Base-by-base conservation (phyloP, 768 basidiomycete genomes). In the Lentinula detonsa region DNA sequence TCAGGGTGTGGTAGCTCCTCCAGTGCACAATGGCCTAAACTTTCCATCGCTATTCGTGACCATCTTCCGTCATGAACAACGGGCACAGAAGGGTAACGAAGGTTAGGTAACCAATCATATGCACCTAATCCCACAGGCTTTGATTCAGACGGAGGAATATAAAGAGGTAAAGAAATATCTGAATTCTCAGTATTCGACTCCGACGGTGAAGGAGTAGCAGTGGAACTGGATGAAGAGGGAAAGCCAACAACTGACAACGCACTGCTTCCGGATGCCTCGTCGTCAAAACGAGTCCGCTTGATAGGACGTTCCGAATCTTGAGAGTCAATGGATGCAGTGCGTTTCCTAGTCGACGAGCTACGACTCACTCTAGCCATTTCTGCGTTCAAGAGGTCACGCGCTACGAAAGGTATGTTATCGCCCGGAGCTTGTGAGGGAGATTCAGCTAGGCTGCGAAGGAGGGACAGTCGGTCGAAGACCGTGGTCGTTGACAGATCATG, bases 1-100 rank as follows among this genome's bases (percentile, higher is more conserved):
- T 46, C 48, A 42, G 59, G 59, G 23, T 60, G 59, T n/a, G 59
- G 59, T 13, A 60, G 40, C 37, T 60, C 18, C 15, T 51, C 18
- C 10, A 40, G 10, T 5, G 50, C 50, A 28, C 59, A 60, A 40
- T 51, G 13, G 9, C 18, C 59, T 18, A 60, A 33, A 31, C 37
- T 60, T 28, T 60, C n/a, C 59, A 60, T 60, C 28, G 45, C 50
- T 9, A 60, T 21, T n/a, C 35, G 49, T 6, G 45, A 18, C 45
- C 45, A 59, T 34, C 31, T 48, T 49, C 15, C 28, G 4, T 31
- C 18, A 16, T 13, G 21, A 16, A 23, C 11, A 18, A 9, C 8
- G 9, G 55, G 55, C 16, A 16, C 9, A 23, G 42, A 56, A 15
- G 55, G 55, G 23, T 56, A 56, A 13, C 55, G 55, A 4, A 56